Evolutionary conservation across 257 asterid species (phyloP).

Genomic region (Petunia axillaris): DNA sequence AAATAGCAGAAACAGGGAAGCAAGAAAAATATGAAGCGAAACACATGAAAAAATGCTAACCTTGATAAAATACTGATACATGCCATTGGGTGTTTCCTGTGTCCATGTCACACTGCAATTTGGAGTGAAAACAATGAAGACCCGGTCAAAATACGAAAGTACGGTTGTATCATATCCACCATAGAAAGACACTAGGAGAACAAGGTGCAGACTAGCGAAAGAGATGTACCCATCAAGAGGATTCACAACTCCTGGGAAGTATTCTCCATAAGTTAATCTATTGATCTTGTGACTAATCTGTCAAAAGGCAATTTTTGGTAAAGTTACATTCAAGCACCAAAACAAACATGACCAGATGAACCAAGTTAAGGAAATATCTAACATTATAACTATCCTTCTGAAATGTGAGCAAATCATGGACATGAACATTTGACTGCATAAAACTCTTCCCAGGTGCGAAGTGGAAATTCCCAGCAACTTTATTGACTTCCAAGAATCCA

Average conservation of each 20-base stretch:
- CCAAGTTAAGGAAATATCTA: constrained; percentile 36
- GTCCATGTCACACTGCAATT: constrained; percentile 76
- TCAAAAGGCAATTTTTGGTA: constrained; percentile 31
- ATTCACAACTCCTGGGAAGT: constrained; percentile 91
- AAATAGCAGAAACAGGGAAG: constrained; percentile 17
- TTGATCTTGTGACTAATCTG: constrained; percentile 94
- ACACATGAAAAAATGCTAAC: constrained; percentile 41
- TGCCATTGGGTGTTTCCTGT: constrained; percentile 78
- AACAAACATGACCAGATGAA: constrained; percentile 16
- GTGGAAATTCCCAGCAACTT: constrained; percentile 96
- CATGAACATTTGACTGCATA: constrained; percentile 85
- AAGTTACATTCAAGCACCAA: constrained; percentile 20
- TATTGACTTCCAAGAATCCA: constrained; percentile 94
- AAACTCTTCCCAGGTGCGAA: constrained; percentile 99
- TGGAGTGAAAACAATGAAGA: constrained; percentile 30
- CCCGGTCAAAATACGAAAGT: background rate
- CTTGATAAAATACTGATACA: constrained; percentile 96
- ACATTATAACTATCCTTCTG: constrained; percentile 97
- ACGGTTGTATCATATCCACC: background rate
- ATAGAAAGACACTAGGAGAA: constrained; percentile 18
- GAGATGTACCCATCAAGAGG: constrained; percentile 90
- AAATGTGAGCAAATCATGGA: constrained; percentile 85
- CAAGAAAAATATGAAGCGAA: constrained; percentile 9
- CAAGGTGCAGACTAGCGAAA: constrained; percentile 26
- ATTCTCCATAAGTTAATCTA: constrained; percentile 85